Percentiles rank a stretch among this genome's conserved stretches.
These are phyloP conservation scores for Penicillium taxi DNA, from an alignment of 495 filamentous ascomycete genomes.

Conservation along the genomic window DNA sequence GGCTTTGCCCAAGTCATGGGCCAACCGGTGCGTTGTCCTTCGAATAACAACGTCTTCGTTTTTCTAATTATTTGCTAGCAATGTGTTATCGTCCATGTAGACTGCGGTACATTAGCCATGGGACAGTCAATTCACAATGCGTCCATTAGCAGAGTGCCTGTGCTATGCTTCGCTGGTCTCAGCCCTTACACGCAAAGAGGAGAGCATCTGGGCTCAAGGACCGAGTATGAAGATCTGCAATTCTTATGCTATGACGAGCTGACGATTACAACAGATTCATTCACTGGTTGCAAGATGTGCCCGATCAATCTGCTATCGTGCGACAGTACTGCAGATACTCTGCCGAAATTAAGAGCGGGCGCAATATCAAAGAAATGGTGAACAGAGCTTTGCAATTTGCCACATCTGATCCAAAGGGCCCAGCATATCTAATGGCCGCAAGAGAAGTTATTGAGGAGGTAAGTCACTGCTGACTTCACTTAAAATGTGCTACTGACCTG, in stretches of 20 bases:
- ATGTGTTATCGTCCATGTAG: conserved; percentile 84
- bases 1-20: conserved; percentile 77
- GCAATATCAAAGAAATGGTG: conserved; percentile 89
- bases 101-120: conserved; percentile 81
- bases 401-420: conserved; percentile 65
- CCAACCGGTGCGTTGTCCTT: conserved; percentile 39
- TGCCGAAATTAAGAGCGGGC: conserved; percentile 75
- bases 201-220: conserved; percentile 72
- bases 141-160: conserved; percentile 66
- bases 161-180: conserved; percentile 81
- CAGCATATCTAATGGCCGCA: conserved; percentile 72
- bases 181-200: conserved; percentile 80
- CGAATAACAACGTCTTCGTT: neutral
- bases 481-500: neutral
- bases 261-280: conserved; percentile 35
- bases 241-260: neutral
- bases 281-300: conserved; percentile 91
- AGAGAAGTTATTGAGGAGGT: conserved; percentile 86
- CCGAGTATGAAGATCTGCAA: conserved; percentile 51
- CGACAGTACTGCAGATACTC: conserved; percentile 84
- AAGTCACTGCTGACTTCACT: conserved; percentile 44
- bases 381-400: conserved; percentile 80
- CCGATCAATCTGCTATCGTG: conserved; percentile 80
- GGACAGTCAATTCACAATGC: conserved; percentile 90
- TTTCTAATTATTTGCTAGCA: conserved; percentile 34